Conservation (phyloP, 768 basidiomycete genomes). For the Chalciporus chontae region DNA sequence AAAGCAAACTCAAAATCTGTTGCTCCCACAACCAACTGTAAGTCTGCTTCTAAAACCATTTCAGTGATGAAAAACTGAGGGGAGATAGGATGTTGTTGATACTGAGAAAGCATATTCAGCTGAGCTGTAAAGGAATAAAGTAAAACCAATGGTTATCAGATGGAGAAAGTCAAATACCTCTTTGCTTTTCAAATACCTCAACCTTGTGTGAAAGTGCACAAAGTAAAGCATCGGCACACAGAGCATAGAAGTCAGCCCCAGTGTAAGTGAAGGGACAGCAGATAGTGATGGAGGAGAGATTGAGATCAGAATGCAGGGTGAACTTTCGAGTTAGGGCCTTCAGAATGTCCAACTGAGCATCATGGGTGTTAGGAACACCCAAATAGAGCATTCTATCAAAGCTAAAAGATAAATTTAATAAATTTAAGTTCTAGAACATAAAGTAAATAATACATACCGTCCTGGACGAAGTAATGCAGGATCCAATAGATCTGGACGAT, state of each 20-base stretch:
- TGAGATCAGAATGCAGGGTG: slow-evolving; percentile 63
- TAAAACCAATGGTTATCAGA: no score
- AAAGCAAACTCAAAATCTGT: slow-evolving; percentile 79
- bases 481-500: slow-evolving; percentile 89
- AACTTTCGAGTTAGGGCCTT: slow-evolving; percentile 93
- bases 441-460: slow-evolving; percentile 44
- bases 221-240: slow-evolving; percentile 95
- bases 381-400: slow-evolving; percentile 98
- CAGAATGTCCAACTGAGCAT: slow-evolving; percentile 81
- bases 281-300: slow-evolving; percentile 61
- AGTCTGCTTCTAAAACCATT: slow-evolving; percentile 65
- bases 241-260: slow-evolving; percentile 96
- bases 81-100: slow-evolving; percentile 61
- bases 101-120: slow-evolving; percentile 46
- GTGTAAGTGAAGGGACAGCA: slow-evolving; percentile 91
- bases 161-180: slow-evolving; percentile 42
- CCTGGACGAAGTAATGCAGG: slow-evolving; percentile 87
- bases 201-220: slow-evolving; percentile 93
- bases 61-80: slow-evolving; percentile 89
- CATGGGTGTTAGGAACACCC: slow-evolving; percentile 84
- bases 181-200: slow-evolving; percentile 66
- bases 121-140: neutral
- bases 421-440: neutral
- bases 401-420: slow-evolving; percentile 36
- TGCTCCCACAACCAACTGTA: slow-evolving; percentile 68